Evolutionary conservation across 208 protist species (phyloP), one percentile per base, ranked within the genome.

Genomic region (Crithidia fasciculata): DNA sequence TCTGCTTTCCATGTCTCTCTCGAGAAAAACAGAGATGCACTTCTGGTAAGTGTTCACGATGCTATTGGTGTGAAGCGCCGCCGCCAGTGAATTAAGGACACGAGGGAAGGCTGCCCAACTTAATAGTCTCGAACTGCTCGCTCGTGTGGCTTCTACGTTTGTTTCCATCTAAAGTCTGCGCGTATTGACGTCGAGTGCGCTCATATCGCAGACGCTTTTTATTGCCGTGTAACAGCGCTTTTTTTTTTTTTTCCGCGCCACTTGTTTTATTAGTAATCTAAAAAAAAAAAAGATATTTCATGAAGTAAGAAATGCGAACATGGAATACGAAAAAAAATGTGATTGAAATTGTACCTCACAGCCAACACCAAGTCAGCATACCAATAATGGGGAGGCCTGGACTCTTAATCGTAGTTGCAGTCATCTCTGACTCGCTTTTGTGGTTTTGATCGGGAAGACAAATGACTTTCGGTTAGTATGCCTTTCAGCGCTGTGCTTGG

Each of bases 1-100:
- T 85, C 78, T 5, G 61, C 81, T 0, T 93, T 92, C 69, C 87
- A 93, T 56, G 73, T 95, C 8, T 77, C 87, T 10, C 60, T 83
- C 2, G 61, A 69, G 4, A 64, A 78, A 16, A 77, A 89, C 74
- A 50, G 67, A 49, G 74, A 74, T 40, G 44, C 60, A 0, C 55
- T 80, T 40, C 2, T 80, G 39, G 74, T 45, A 52, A 57, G 43
- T 70, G 69, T 80, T 3, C 18, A 58, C 16, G 82, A 85, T 7
- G 40, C 72, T 8, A 15, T 69, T n/a, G 76, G 78, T 5, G 43
- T 71, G 7, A 85, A 85, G 56, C 72, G 68, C 19, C 69, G 45
- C 2, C 73, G 73, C 18, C 43, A 61, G 5, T 47, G 39, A 66
- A 41, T 16, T 1, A 28, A 28, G 28, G 28, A 28, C 28, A 28